Evolutionary conservation across 2,329 filamentous ascomycete species (phyloP).

Genomic region (Alternaria arborescens): DNA sequence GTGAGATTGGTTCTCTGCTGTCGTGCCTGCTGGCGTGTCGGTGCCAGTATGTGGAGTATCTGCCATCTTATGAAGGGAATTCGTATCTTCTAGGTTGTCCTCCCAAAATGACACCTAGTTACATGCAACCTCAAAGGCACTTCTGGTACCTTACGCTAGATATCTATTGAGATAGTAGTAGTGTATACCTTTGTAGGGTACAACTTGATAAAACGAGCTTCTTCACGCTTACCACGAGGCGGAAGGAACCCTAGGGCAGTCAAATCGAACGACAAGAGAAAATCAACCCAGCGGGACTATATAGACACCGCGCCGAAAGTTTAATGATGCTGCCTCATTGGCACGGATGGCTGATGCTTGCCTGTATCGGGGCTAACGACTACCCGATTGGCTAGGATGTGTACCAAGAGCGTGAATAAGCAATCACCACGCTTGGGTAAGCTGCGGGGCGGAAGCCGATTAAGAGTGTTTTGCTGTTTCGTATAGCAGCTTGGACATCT

Average conservation of each 20-base stretch:
- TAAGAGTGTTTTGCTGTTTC: neutral
- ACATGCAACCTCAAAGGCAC: neutral
- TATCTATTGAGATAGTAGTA: neutral
- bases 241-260: neutral
- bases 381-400: constrained; percentile 11
- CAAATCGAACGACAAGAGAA: neutral
- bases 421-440: constrained; percentile 7
- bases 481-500: neutral
- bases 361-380: neutral
- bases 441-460: constrained; percentile 6
- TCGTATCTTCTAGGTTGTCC: neutral
- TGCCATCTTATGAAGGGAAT: constrained; percentile 5
- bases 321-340: neutral
- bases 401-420: constrained; percentile 16
- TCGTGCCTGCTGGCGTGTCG: constrained; percentile 11
- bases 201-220: neutral
- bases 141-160: neutral
- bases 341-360: constrained; percentile 7
- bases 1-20: constrained; percentile 1
- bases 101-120: neutral
- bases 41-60: constrained; percentile 13
- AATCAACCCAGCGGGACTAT: neutral
- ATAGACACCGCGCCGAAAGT: neutral
- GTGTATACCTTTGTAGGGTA: neutral
- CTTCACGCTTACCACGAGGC: neutral